Base-by-base conservation (phyloP, 345 rosid genomes). In the Eucalyptus pauciflora region DNA sequence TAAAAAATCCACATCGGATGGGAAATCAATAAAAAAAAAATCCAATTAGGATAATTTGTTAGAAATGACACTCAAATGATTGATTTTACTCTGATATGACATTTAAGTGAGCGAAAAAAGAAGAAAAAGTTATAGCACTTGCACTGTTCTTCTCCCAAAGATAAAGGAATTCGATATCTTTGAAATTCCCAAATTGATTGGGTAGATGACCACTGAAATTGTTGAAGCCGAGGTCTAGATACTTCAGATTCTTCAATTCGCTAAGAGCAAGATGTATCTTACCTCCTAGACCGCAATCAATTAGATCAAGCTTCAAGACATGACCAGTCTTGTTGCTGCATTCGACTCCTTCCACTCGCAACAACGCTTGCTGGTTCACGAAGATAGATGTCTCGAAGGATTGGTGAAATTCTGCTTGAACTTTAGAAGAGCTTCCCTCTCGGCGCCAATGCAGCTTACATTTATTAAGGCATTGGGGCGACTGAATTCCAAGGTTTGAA, bases 161-260 rank as follows among this genome's bases (percentile, higher is more conserved):
- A 52, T 18, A 52, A 52, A 52, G 24, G 24, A 24, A 24, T n/a
- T 49, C 33, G 7, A 91, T 67, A 12, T 49, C 16, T 43, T 81
- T 87, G 50, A 93, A 88, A 22, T 27, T 37, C 29, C 31, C 56
- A 48, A 93, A 20, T 46, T 83, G 80, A 87, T 88, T n/a, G 41
- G 83, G 52, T 85, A 91, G 27, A 6, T 88, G 88, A 45, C 94
- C 94, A 37, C 4, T 64, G 83, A 87, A 45, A 45, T 87, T 87
- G 88, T 87, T 87, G 43, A n/a, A 60, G 43, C 88, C 3, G 8
- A 45, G 80, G 52, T 87, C 88, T 43, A 87, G 81, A 51, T 45
- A 62, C 25, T 22, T 45, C 6, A 87, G 3, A 12, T 45, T 24
- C 41, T 33, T 67, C 50, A 87, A 76, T 50, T 60, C 17, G 17